These are phyloP conservation scores for Psidium guajava DNA, from an alignment of 345 rosid species.

Conservation along the genomic window DNA sequence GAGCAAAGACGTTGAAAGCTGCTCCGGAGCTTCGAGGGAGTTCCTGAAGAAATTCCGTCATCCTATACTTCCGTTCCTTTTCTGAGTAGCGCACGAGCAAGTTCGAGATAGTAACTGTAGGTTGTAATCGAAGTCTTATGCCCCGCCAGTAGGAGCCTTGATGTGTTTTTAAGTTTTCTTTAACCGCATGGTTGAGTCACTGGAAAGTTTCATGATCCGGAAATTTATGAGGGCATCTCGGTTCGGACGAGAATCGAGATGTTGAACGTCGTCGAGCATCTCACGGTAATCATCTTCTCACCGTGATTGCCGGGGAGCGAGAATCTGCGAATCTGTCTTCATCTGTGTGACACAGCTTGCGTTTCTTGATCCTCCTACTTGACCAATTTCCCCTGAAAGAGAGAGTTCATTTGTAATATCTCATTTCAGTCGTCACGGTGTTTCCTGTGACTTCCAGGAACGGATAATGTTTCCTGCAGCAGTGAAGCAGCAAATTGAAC, in stretches of 20 bases:
- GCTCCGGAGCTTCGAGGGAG: not conserved
- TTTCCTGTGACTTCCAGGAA: not conserved
- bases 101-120: not conserved
- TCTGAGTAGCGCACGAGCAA: not conserved
- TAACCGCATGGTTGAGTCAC: not conserved
- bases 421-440: not conserved
- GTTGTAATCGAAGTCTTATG: not conserved
- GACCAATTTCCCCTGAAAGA: not conserved
- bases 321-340: not conserved
- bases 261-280: not conserved
- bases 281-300: not conserved
- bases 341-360: not conserved
- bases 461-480: not conserved
- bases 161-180: not conserved
- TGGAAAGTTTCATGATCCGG: not conserved
- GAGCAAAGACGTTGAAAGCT: not conserved
- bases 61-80: not conserved
- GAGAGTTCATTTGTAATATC: not conserved
- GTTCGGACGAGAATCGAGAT: no score
- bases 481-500: not conserved
- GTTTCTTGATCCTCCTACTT: not conserved
- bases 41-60: not conserved
- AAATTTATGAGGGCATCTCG: not conserved
- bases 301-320: not conserved
- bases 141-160: not conserved